Base-by-base conservation (phyloP, 2,329 filamentous ascomycete genomes). In the Chaetomium globosum region DNA sequence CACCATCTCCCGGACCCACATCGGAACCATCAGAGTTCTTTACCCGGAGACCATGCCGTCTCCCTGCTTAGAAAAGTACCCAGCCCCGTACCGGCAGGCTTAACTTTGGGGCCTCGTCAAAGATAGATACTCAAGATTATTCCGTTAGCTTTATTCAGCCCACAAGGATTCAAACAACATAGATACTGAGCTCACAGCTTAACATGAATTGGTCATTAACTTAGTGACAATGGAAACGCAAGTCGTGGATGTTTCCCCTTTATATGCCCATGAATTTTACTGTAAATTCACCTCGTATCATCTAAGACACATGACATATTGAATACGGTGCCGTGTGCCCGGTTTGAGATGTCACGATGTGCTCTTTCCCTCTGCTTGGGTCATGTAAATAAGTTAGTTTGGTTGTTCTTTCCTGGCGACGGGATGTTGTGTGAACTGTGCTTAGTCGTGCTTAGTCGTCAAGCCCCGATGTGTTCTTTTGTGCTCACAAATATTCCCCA, bases 21-120 rank as follows among this genome's bases (percentile, higher is more conserved):
- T 23, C 31, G n/a, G 54, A 57, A 28, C 55, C 33, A 57, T 57
- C 55, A 57, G 46, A 36, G 55, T 57, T 10, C 55, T 23, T 55
- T 16, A 9, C 21, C 16, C 19, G 21, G 46, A 26, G 46, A 49
- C 46, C 7, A 43, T 26, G 26, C 26, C 26, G 26, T n/a, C 39
- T n/a, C 3, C 12, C 12, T n/a, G n/a, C n/a, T n/a, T 6, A n/a
- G 6, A 43, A 16, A 19, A 5, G 9, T 10, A 1, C 33, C 9
- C 9, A 36, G 8, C 9, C 9, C 1, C 9, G 8, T 36, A 26
- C 4, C 2, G 26, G 33, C 33, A 9, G 12, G 4, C 39, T 43
- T 16, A 43, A 16, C 16, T 43, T 26, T 6, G 46, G 6, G 26
- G 19, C 4, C 7, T 31, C 2, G 3, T 36, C 8, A 36, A 36